Conservation (phyloP, 768 basidiomycete genomes). For the Dictyophora rubrovolvata region DNA sequence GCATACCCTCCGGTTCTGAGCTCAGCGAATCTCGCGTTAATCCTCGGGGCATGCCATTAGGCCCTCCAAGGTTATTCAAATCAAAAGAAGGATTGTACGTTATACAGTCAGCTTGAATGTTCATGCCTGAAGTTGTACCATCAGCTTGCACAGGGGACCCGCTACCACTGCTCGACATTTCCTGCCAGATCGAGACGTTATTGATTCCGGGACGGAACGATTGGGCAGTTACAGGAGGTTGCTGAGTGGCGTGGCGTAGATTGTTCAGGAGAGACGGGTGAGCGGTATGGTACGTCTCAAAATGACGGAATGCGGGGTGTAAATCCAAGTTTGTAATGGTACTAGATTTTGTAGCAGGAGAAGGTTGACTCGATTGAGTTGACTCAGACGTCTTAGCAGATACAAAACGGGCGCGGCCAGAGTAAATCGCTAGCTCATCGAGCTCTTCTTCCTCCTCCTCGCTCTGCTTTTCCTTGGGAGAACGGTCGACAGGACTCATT, state of each 20-base stretch:
- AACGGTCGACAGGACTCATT: not conserved
- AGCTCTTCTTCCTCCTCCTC: not conserved
- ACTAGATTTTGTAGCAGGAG: not conserved
- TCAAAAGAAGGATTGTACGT: not conserved
- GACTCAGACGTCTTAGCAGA: not conserved
- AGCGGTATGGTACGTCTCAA: not conserved
- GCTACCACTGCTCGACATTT: not conserved
- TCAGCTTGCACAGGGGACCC: not conserved
- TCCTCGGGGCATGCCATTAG: not conserved
- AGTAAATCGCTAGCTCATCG: slow-evolving; percentile 4
- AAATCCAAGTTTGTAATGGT: not conserved
- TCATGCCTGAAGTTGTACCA: not conserved
- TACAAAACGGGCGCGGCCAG: slow-evolving; percentile 5
- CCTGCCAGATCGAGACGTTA: not conserved
- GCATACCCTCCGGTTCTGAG: not conserved
- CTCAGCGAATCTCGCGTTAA: not conserved
- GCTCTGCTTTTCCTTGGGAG: not conserved
- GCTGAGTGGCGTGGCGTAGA: slow-evolving; percentile 2
- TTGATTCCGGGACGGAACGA: not conserved
- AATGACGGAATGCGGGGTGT: not conserved
- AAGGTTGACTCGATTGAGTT: not conserved
- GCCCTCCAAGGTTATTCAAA: not conserved
- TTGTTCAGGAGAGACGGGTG: slow-evolving; percentile 1
- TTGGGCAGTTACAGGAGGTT: not conserved
- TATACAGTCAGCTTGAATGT: not conserved